Percentiles rank a stretch among this genome's conserved stretches.
These are phyloP conservation scores for Pichia kudriavzevii DNA, from an alignment of 1,139 yeast species.

Conservation along the genomic window DNA sequence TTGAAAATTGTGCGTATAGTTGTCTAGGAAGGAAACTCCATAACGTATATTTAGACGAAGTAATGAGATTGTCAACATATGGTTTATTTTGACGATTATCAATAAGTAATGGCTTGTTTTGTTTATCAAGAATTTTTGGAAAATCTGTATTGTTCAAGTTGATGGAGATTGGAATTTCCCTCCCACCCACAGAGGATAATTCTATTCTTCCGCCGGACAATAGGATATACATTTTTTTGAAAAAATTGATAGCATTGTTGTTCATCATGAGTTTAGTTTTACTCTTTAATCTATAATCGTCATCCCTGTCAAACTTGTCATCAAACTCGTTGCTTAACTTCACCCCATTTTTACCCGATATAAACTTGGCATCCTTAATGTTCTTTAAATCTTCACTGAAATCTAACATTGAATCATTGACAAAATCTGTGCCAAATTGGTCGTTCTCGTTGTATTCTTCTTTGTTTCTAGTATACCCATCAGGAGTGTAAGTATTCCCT, in stretches of 20 bases:
- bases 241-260: background rate
- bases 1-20: conserved; percentile 82
- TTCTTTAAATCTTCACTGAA: conserved; percentile 6
- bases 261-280: background rate
- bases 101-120: conserved; percentile 30
- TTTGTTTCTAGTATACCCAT: conserved; percentile 19
- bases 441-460: conserved; percentile 15
- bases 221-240: conserved; percentile 20
- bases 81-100: conserved; percentile 67
- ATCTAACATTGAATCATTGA: conserved; percentile 15
- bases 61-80: conserved; percentile 60
- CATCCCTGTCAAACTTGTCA: background rate
- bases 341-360: conserved; percentile 3
- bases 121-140: conserved; percentile 15
- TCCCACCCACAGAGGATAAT: conserved; percentile 59
- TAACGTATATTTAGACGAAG: conserved; percentile 80
- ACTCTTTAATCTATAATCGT: conserved; percentile 5
- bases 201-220: conserved; percentile 38
- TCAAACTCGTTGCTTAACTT: conserved; percentile 2
- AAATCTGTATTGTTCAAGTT: conserved; percentile 28
- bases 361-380: conserved; percentile 12
- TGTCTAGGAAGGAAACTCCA: conserved; percentile 85
- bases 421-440: background rate
- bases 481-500: conserved; percentile 21
- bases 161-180: conserved; percentile 62